These are phyloP conservation scores for Xylariaceae sp. DNA, from an alignment of 2,329 filamentous ascomycete species.

Conservation along the genomic window DNA sequence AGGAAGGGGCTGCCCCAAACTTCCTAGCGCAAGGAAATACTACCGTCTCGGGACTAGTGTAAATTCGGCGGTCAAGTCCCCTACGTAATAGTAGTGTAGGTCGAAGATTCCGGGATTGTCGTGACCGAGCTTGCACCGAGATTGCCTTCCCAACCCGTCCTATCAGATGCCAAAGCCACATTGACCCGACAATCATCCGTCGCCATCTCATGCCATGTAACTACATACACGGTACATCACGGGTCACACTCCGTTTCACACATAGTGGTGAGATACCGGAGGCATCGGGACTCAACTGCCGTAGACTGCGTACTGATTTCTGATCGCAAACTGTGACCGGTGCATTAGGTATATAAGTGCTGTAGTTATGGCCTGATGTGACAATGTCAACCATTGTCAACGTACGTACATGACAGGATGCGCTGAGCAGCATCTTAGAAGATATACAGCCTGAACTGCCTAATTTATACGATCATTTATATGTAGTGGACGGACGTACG, in stretches of 20 bases:
- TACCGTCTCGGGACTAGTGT: constrained; percentile 25
- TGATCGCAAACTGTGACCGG: neutral
- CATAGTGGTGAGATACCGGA: too few species aligned
- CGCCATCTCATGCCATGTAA: constrained; percentile 19
- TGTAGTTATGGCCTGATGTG: neutral
- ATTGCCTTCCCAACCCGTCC: constrained; percentile 19
- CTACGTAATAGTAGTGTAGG: constrained; percentile 23
- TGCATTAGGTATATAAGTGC: too few species aligned
- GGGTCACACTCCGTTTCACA: constrained; percentile 19
- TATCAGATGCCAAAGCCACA: constrained; percentile 22
- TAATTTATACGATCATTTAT: constrained; percentile 1
- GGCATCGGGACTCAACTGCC: neutral
- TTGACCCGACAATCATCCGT: constrained; percentile 20
- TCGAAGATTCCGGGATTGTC: constrained; percentile 31
- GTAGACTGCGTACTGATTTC: neutral
- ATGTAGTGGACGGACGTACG: too few species aligned
- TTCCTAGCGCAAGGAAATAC: constrained; percentile 17
- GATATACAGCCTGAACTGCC: neutral
- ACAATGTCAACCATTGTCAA: too few species aligned
- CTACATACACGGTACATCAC: neutral
- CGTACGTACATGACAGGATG: too few species aligned
- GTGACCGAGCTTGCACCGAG: constrained; percentile 35
- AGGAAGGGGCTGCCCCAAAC: neutral
- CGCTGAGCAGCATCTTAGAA: too few species aligned
- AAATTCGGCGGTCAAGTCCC: constrained; percentile 28